phyloP scores from a whole-genome alignment of 2,329 filamentous ascomycete species.

The Colletotrichum agaves region DNA sequence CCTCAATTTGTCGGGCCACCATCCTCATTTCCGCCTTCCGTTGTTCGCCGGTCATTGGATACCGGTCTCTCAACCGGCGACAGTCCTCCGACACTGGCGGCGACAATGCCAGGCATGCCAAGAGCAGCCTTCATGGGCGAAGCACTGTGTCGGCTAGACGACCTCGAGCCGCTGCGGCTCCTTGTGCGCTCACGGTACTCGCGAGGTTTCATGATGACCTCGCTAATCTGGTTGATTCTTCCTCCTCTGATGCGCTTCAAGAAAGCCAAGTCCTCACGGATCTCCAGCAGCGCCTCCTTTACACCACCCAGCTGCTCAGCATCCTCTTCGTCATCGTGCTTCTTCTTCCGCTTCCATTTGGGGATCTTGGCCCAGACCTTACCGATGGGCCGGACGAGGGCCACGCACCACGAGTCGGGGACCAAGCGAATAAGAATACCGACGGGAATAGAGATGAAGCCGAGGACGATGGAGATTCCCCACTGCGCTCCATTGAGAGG shows the following conservation, averaged over 20 bases:
- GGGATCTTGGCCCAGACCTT: constrained; percentile 36
- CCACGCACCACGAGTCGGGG: constrained; percentile 34
- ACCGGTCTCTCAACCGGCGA: constrained; percentile 33
- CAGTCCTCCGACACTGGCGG: constrained; percentile 39
- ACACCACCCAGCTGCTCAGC: constrained; percentile 48
- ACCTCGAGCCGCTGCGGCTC: constrained; percentile 37
- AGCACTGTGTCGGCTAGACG: constrained; percentile 34
- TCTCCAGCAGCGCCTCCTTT: constrained; percentile 60
- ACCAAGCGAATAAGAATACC: constrained; percentile 71
- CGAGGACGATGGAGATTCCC: constrained; percentile 75
- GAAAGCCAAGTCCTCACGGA: constrained; percentile 71
- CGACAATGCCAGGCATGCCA: constrained; percentile 39
- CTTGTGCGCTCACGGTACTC: constrained; percentile 48
- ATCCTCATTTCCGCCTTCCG: constrained; percentile 13
- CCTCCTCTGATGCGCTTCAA: constrained; percentile 70
- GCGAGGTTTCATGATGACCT: constrained; percentile 65
- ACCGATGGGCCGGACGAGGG: constrained; percentile 39
- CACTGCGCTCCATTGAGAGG: constrained; percentile 70
- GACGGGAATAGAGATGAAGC: constrained; percentile 73
- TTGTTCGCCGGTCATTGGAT: constrained; percentile 1
- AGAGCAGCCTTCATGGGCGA: constrained; percentile 39
- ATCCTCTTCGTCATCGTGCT: constrained; percentile 43
- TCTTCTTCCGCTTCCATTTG: constrained; percentile 37
- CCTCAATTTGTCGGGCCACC: constrained; percentile 13
- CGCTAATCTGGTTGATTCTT: constrained; percentile 68